Evolutionary conservation across 2,329 filamentous ascomycete species (phyloP), one percentile per base, ranked within the genome.

Genomic region (Dichotomopilus funicola): DNA sequence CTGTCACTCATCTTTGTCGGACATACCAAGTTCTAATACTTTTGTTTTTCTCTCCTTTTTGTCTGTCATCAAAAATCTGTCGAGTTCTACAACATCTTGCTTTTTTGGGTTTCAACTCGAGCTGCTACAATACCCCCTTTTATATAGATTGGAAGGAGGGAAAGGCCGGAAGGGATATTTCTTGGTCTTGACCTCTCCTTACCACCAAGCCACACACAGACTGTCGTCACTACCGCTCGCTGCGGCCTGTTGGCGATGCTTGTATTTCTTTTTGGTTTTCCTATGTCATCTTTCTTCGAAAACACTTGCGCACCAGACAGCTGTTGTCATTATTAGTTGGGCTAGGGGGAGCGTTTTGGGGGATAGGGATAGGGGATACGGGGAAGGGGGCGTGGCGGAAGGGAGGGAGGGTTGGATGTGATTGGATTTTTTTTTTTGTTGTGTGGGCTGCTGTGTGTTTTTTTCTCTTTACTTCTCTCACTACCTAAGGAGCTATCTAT

Each of bases 1-100:
- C 40, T 42, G 11, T 49, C 37, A 27, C 40, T 37, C 35, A 36
- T 42, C 38, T 51, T 58, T 54, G 19, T 47, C 46, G 43, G 38
- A 43, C 41, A 33, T 57, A 58, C 45, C 9, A 45, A 49, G 19
- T 52, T 50, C 36, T 55, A 55, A 55, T 52, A 47, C 43, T 55
- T 34, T 45, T 45, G 42, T 43, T 34, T 27, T 27, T 27, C 19
- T 27, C 19, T 27, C 19, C 19, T 27, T 27, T 27, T 27, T 27
- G 19, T 27, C 19, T 27, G 19, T 27, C n/a, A 11, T 44, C 41
- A 27, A 10, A 4, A 11, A 34, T 53, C 10, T 41, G 8, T 53
- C 13, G 43, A 45, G 43, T 13, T 46, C 11, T 12, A 27, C 19
- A 27, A 27, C 19, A 27, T 27, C 19, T 46, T 46, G 34, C 36